phyloP scores from a whole-genome alignment of 768 basidiomycete species.

The Phanerodontia chrysosporium region DNA sequence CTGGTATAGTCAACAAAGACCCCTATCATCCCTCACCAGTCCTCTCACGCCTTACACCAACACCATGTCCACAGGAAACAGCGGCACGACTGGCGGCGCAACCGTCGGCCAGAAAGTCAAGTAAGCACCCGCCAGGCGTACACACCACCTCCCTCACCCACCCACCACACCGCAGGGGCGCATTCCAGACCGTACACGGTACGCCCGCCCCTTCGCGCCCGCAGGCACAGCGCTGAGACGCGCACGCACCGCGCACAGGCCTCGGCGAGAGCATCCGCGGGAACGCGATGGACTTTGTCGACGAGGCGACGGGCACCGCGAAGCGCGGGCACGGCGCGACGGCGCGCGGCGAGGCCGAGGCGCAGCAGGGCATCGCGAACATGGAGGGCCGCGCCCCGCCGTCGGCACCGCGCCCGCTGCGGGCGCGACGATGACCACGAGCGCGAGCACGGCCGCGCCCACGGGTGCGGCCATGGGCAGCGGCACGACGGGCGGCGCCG shows the following conservation, averaged over 20 bases:
- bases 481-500: too few relatives aligned
- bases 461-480: too few relatives aligned
- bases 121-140: not conserved
- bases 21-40: too few relatives aligned
- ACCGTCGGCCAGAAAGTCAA: constrained; percentile 13
- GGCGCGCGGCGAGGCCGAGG: not conserved
- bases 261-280: constrained; percentile 15
- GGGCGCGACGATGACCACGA: not conserved
- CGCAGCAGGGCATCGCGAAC: constrained; percentile 5
- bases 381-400: constrained; percentile 6
- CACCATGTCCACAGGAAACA: not conserved
- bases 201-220: not conserved
- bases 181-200: constrained; percentile 12
- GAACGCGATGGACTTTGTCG: constrained; percentile 16
- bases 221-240: not conserved
- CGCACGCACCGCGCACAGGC: not conserved
- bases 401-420: not conserved
- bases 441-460: too few relatives aligned
- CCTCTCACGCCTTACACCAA: too few relatives aligned
- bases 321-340: constrained; percentile 7
- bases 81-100: not conserved
- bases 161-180: constrained; percentile 1
- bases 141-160: not conserved
- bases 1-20: too few relatives aligned
- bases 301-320: constrained; percentile 10